Evolutionary conservation across 768 basidiomycete genomes (phyloP).

Genomic region (Lanmaoa rubissima): DNA sequence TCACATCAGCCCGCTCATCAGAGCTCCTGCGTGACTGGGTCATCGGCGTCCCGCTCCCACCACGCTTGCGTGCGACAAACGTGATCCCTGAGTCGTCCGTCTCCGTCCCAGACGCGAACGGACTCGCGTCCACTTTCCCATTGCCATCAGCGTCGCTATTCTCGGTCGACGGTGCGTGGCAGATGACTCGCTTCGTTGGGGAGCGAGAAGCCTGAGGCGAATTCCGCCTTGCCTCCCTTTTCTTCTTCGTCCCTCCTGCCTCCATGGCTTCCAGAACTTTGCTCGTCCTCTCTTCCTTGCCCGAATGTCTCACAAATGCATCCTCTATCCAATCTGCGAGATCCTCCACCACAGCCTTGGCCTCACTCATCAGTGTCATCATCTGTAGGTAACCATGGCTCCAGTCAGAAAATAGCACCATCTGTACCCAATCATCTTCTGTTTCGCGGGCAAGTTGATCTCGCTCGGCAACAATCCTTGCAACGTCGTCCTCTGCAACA

Average conservation of each 20-base stretch:
- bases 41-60: constrained; percentile 29
- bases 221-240: constrained; percentile 22
- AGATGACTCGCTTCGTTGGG: constrained; percentile 20
- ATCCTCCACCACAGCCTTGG: constrained; percentile 72
- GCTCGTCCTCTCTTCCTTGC: constrained; percentile 27
- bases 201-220: constrained; percentile 24
- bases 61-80: constrained; percentile 60
- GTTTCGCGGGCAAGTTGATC: constrained; percentile 62
- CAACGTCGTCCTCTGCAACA: constrained; percentile 30
- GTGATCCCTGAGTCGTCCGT: constrained; percentile 70
- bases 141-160: constrained; percentile 2
- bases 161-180: background rate
- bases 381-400: constrained; percentile 97
- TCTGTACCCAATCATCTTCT: constrained; percentile 94
- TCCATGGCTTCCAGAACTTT: constrained; percentile 19
- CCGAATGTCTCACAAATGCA: constrained; percentile 50
- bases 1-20: constrained; percentile 16
- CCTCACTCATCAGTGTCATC: constrained; percentile 82
- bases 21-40: constrained; percentile 20
- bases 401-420: constrained; percentile 94
- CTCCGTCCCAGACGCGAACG: constrained; percentile 54
- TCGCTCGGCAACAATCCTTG: constrained; percentile 54
- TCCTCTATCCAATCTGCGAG: constrained; percentile 91
- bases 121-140: constrained; percentile 22
- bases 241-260: constrained; percentile 22